Base-by-base conservation (phyloP, 2,329 filamentous ascomycete genomes). In the Botrytis tulipae region DNA sequence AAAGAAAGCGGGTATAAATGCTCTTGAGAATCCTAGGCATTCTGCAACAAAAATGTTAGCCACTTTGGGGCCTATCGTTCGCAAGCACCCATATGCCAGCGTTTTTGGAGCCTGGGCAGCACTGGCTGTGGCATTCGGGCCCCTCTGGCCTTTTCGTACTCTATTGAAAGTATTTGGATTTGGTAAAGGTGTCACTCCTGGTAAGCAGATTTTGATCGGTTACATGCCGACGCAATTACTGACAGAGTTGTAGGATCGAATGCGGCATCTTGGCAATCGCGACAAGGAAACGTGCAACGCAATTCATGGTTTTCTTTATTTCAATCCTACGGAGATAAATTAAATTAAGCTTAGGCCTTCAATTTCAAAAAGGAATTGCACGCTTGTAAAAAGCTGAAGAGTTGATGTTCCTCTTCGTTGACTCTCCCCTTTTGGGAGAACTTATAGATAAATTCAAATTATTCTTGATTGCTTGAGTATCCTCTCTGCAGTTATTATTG, bases 161-260 rank as follows among this genome's bases (percentile, higher is more conserved):
- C 25, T 72, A 22, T 54, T 68, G 32, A 60, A n/a, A 48, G 40
- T 72, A 20, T 60, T 72, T 32, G 71, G 71, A 37, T 72, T 72
- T 60, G 4, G 62, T 48, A 69, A 72, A 61, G 63, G 63, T 12
- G 29, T 70, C 25, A 48, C 22, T 35, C 57, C 42, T n/a, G n/a
- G 68, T 44, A 46, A 59, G 68, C 35, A 32, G 25, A 32, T 7
- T 20, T 46, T 62, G 16, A 35, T 57, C 10, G 3, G 32, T 46
- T n/a, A 46, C 8, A 35, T 35, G 16, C 18, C 32, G 25, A 16
- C 7, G 8, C 54, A 62, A 60, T 12, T 14, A 70, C n/a, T 70
- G 29, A 70, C 40, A 40, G 54, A 29, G 7, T 18, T 62, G 12
- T 35, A 70, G 68, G 40, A 60, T 70, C 68, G 8, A 70, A 20